Base-by-base conservation (phyloP, 768 basidiomycete species). In the Lactifluus echinatus region DNA sequence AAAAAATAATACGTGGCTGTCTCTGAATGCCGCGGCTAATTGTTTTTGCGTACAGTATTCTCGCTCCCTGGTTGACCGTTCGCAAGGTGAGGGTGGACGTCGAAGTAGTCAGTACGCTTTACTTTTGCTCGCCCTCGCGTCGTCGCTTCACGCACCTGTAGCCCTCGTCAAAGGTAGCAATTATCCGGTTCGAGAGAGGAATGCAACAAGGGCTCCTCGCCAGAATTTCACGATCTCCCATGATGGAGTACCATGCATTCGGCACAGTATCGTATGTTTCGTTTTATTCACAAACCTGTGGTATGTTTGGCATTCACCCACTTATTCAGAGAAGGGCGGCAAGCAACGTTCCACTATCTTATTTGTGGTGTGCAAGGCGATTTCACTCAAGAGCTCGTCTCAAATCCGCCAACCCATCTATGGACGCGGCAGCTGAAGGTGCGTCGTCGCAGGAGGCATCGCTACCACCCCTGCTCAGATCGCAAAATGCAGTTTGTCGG, bases 381-480 rank as follows among this genome's bases (percentile, higher is more conserved):
- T 69, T 90, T 90, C 70, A 90, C 87, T 34, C 77, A 76, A 53
- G 76, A 81, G 53, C 80, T 89, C 21, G 84, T 89, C 61, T 74
- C 77, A 57, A 74, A 86, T 65, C 85, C 85, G 40, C 87, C 87
- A 23, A 80, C 74, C 64, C 78, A 75, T 28, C 70, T 89, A 39
- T 90, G 87, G 88, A 89, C 87, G 12, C 82, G 87, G 49, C 79
- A 89, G 70, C 72, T 89, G 29, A 90, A 90, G 83, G 85, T 83
- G 61, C 8, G 72, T 54, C 34, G 10, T 1, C 19, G 19, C 24
- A 21, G n/a, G 3, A 26, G 17, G 28, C 51, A 19, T 2, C 46
- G 44, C 46, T n/a, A n/a, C n/a, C n/a, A 50, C 21, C 31, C 15
- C 29, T 34, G 26, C 44, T 62, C 29, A 56, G 33, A 42, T 4